phyloP scores from a whole-genome alignment of 306 rosid genomes.

The Castanea mollissima region DNA sequence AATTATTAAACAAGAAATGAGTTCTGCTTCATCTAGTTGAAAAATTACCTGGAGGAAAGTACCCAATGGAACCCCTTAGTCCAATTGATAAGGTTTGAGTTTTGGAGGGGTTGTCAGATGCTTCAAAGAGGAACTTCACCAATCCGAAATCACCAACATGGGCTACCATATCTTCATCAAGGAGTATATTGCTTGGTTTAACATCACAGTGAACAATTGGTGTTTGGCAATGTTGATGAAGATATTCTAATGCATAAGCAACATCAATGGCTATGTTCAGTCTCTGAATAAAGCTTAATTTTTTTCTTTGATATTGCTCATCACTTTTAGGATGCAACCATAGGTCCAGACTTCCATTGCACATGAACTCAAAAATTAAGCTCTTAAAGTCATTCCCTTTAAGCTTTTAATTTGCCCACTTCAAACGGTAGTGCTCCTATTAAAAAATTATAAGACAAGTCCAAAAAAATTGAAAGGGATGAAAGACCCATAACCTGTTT shows the following conservation, averaged over 20 bases:
- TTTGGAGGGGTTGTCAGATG: no score
- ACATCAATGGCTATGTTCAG: conserved; percentile 40
- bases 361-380: conserved; percentile 34
- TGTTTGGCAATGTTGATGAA: conserved; percentile 31
- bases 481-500: no score
- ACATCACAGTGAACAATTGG: conserved; percentile 43
- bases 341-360: conserved; percentile 35
- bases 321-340: conserved; percentile 21
- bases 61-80: conserved; percentile 37
- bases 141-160: conserved; percentile 48
- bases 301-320: background rate
- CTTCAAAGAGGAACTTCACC: conserved; percentile 28
- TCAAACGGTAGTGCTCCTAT: no score
- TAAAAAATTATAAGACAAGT: no score
- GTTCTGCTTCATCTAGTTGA: background rate
- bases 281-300: conserved; percentile 10
- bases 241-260: conserved; percentile 41
- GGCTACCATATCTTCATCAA: conserved; percentile 33
- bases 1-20: no score
- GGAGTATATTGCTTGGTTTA: conserved; percentile 47
- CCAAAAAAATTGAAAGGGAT: no score
- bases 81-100: background rate
- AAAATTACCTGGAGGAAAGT: conserved; percentile 31
- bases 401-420: no score
- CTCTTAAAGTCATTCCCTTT: conserved; percentile 25